Evolutionary conservation across 1,139 yeast genomes (phyloP).

Genomic region (Blastobotrys illinoisensis): DNA sequence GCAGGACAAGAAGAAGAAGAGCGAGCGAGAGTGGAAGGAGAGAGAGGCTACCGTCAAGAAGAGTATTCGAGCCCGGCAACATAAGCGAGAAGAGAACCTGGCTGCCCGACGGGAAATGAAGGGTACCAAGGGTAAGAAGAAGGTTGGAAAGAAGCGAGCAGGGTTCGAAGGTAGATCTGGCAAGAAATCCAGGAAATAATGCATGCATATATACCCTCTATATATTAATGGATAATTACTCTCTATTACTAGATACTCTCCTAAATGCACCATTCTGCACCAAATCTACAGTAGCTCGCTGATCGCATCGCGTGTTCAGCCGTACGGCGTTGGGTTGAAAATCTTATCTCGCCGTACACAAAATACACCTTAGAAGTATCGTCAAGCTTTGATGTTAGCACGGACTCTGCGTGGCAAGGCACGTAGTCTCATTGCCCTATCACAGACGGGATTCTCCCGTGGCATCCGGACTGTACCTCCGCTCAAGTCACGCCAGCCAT

Average conservation of each 20-base stretch:
- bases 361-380: neutral
- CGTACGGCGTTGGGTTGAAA: neutral
- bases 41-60: conserved; percentile 60
- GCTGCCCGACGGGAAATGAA: conserved; percentile 75
- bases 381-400: neutral
- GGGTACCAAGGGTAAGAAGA: conserved; percentile 48
- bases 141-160: conserved; percentile 37
- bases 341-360: neutral
- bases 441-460: neutral
- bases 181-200: conserved; percentile 12
- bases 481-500: neutral
- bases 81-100: conserved; percentile 84
- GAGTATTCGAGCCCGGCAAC: conserved; percentile 61
- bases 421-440: neutral
- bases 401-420: neutral
- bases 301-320: too few relatives aligned
- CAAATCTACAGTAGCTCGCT: too few relatives aligned
- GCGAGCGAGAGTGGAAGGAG: conserved; percentile 81
- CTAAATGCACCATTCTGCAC: neutral
- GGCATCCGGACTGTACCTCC: neutral
- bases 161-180: conserved; percentile 42
- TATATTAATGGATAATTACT: neutral
- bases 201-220: neutral
- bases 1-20: conserved; percentile 71
- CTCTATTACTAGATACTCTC: too few relatives aligned